Evolutionary conservation across 2,329 filamentous ascomycete genomes (phyloP).

Genomic region (Microsporum ferrugineum): DNA sequence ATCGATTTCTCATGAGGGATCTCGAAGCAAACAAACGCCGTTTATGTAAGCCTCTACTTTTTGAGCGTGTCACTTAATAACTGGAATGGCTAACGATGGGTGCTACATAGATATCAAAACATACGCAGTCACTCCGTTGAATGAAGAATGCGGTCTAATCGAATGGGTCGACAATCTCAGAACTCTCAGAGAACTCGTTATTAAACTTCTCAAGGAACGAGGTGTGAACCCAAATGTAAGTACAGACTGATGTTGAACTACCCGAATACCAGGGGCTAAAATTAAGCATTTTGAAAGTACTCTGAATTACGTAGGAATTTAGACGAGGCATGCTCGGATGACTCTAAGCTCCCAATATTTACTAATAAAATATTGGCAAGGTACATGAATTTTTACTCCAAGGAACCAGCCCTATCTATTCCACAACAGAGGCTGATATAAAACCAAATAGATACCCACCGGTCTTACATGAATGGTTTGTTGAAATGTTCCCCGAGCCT

Average conservation of each 20-base stretch:
- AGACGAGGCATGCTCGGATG: slow-evolving; percentile 53
- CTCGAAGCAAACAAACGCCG: slow-evolving; percentile 81
- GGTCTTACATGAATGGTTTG: slow-evolving; percentile 87
- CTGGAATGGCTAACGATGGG: slow-evolving; percentile 7
- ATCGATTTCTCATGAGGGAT: slow-evolving; percentile 81
- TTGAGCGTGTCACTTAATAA: not conserved
- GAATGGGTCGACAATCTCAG: slow-evolving; percentile 98
- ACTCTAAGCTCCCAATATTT: slow-evolving; percentile 58
- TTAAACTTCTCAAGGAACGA: slow-evolving; percentile 64
- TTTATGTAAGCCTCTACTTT: slow-evolving; percentile 43
- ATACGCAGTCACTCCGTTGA: slow-evolving; percentile 90
- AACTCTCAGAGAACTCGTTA: slow-evolving; percentile 80
- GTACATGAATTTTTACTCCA: slow-evolving; percentile 19
- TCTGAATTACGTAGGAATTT: slow-evolving; percentile 48
- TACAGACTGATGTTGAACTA: not conserved
- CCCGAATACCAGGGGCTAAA: slow-evolving; percentile 1
- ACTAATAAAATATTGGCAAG: slow-evolving; percentile 48
- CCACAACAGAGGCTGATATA: not conserved
- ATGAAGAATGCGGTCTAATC: slow-evolving; percentile 94
- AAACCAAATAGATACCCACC: slow-evolving; percentile 54
- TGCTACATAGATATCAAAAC: slow-evolving; percentile 62
- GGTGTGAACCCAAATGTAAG: slow-evolving; percentile 47
- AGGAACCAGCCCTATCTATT: not conserved
- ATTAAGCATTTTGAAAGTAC: slow-evolving; percentile 45
- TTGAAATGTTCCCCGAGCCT: slow-evolving; percentile 86